Evolutionary conservation across 2,329 filamentous ascomycete genomes (phyloP).

Genomic region (Corynespora cassiicola): DNA sequence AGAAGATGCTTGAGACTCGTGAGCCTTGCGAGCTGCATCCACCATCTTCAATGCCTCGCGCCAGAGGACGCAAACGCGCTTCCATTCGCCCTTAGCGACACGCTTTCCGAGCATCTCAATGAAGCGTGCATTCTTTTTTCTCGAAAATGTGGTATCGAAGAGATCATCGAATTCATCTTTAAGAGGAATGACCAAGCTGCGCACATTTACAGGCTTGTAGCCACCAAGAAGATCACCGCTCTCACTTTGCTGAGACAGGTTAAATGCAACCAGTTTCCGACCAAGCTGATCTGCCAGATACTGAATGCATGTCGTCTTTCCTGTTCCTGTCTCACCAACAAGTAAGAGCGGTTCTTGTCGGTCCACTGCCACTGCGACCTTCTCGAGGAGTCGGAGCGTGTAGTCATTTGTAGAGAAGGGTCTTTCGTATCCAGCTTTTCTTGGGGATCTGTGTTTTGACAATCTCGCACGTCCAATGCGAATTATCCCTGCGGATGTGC

Average conservation of each 20-base stretch:
- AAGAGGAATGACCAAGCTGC: conserved; percentile 84
- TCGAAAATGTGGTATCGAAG: conserved; percentile 86
- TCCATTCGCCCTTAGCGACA: conserved; percentile 84
- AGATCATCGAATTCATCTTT: conserved; percentile 94
- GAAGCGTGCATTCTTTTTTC: conserved; percentile 82
- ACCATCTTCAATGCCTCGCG: conserved; percentile 90
- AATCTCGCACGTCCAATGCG: conserved; percentile 52
- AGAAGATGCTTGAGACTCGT: conserved; percentile 49
- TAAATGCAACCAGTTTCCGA: conserved; percentile 88
- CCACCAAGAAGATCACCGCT: conserved; percentile 94
- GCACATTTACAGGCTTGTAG: conserved; percentile 93
- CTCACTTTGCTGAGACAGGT: conserved; percentile 97
- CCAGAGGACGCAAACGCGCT: conserved; percentile 84
- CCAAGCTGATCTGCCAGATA: conserved; percentile 85
- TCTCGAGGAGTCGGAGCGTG: conserved; percentile 83
- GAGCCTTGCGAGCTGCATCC: conserved; percentile 53
- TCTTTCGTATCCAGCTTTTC: conserved; percentile 41
- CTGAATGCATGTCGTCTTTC: conserved; percentile 96
- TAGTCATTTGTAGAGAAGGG: conserved; percentile 90
- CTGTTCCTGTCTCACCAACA: conserved; percentile 98
- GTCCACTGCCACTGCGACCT: conserved; percentile 82
- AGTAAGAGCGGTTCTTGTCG: conserved; percentile 88
- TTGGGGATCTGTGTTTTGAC: conserved; percentile 50
- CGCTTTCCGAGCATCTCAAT: conserved; percentile 80
- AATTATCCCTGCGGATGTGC: conserved; percentile 30